A percentile compares a stretch with the other conserved stretches of the same genome.
These are phyloP conservation scores for Exophiala viscosa DNA, from an alignment of 2,329 filamentous ascomycete genomes.

Conservation along the genomic window DNA sequence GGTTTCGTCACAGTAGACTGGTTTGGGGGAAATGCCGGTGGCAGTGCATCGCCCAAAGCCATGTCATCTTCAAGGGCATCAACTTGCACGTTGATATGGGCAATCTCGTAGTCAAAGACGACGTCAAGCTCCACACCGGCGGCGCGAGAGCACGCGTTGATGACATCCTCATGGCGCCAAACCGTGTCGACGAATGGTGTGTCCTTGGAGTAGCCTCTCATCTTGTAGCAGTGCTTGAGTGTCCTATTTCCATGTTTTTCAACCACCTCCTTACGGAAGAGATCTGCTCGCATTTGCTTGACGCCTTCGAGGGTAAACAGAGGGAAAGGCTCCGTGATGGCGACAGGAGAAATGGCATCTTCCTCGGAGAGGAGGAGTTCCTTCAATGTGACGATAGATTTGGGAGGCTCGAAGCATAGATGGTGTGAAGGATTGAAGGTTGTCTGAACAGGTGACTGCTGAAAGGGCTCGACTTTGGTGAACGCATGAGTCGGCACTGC, in stretches of 20 bases:
- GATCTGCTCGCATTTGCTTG: conserved; percentile 19
- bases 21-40: conserved; percentile 12
- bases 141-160: conserved; percentile 23
- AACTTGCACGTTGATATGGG: conserved; percentile 30
- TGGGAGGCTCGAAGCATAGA: conserved; percentile 48
- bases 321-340: conserved; percentile 34
- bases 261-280: conserved; percentile 27
- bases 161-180: conserved; percentile 26
- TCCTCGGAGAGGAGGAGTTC: conserved; percentile 35
- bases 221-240: conserved; percentile 29
- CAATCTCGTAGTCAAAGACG: conserved; percentile 29
- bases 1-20: not conserved
- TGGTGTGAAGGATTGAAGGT: conserved; percentile 52
- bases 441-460: not conserved
- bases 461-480: conserved; percentile 13
- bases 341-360: conserved; percentile 27
- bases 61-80: conserved; percentile 27
- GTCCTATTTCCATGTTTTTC: conserved; percentile 34
- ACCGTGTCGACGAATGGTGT: conserved; percentile 34
- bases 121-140: conserved; percentile 29
- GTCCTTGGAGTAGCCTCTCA: conserved; percentile 33
- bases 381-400: conserved; percentile 54
- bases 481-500: conserved; percentile 10
- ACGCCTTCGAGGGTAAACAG: conserved; percentile 23
- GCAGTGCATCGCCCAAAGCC: conserved; percentile 3